Evolutionary conservation across 202 grass and related monocot species (phyloP), one percentile per base, ranked within the genome.

Genomic region (Cymbopogon flexuosus): DNA sequence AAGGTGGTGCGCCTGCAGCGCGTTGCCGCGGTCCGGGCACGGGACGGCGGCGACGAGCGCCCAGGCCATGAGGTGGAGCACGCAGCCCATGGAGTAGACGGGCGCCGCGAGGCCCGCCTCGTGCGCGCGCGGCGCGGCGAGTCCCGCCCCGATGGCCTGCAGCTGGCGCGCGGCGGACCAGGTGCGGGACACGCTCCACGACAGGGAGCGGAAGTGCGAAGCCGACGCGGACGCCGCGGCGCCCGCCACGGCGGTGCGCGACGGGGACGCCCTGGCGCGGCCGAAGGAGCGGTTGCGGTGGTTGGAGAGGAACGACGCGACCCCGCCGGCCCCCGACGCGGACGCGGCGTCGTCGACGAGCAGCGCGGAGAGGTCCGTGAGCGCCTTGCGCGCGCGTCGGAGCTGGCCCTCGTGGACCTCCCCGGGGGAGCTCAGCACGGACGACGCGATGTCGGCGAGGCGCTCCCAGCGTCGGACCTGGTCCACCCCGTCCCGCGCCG

Each of bases 141-240:
- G 87, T 24, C 91, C 90, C 3, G 88, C 84, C 4, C 83, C 90
- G 34, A 99, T 99, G 73, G 83, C 84, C 72, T 96, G 92, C 51
- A 99, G 80, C 87, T 99, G 96, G 2, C 92, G 83, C n/a, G 90
- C 79, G 2, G 92, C 92, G 1, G 96, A 99, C 96, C 96, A 99
- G 3, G 88, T 82, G 21, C 90, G 90, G 16, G 96, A 99, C 47
- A 99, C 90, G 80, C 92, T 96, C 92, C 92, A 99, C 0, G 96
- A 99, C 23, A 93, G 96, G 70, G 96, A 96, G 62, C 96, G 88
- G 89, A 93, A 93, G 51, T 99, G 96, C 51, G 88, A 49, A 1
- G 14, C 14, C 51, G 88, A 57, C 0, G 86, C 72, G 4, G 91
- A 90, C 2, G 11, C 46, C 46, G 46, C 46, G 14, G 46, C 14